Percentiles rank a stretch among this genome's conserved stretches.
phyloP scores from a whole-genome alignment of 1,284 basidiomycete species.

The Leccinum griseonigrum region DNA sequence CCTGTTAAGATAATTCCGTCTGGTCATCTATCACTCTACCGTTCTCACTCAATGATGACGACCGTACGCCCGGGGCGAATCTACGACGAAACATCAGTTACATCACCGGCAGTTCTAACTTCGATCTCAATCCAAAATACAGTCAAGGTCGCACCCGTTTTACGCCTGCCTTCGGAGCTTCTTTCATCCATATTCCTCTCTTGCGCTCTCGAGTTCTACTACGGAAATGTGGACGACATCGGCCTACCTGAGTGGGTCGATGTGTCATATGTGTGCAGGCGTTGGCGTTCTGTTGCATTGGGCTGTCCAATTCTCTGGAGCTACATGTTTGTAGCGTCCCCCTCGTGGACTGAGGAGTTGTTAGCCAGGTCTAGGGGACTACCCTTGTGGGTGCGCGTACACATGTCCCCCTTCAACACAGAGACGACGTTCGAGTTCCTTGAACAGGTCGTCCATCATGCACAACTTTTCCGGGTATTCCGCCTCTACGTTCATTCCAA shows the following conservation, averaged over 20 bases:
- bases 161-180: not conserved
- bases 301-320: not conserved
- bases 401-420: not conserved
- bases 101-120: not conserved
- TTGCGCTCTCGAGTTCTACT: not conserved
- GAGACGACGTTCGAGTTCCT: not conserved
- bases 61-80: no score
- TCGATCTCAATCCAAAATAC: not conserved
- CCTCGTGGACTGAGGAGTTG: not conserved
- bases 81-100: not conserved
- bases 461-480: constrained; percentile 4
- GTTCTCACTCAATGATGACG: not conserved
- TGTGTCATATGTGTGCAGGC: not conserved
- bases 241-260: constrained; percentile 1
- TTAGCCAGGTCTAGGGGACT: not conserved
- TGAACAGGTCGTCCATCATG: not conserved
- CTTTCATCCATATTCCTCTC: constrained; percentile 1
- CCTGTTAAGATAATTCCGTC: not conserved
- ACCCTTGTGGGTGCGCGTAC: not conserved
- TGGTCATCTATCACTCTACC: not conserved
- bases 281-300: constrained; percentile 4
- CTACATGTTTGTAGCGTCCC: not conserved
- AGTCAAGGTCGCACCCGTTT: not conserved
- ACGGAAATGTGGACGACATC: not conserved
- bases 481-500: not conserved